Evolutionary conservation across 805 yeast genomes (phyloP), one percentile per base, ranked within the genome.

Genomic region (Candida saitoana): DNA sequence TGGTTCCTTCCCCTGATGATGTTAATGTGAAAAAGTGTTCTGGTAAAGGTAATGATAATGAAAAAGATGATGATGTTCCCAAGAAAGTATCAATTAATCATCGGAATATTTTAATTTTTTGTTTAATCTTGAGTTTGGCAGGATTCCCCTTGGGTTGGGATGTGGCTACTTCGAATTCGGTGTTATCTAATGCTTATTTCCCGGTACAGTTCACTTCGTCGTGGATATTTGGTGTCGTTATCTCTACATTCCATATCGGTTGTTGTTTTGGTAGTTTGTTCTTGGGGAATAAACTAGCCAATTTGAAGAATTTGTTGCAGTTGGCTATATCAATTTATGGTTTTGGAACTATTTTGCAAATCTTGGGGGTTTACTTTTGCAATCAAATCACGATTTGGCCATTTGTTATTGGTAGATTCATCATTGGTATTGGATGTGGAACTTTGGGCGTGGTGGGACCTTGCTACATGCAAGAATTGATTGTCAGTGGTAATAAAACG

Each of bases 91-190:
- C 32, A 15, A 31, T 17, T 19, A 41, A 3, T 25, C 41, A n/a
- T 12, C 36, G 3, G 25, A 41, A 20, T 39, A 45, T 33, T 15
- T 39, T 27, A 37, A 46, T 24, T 18, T 50, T 12, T 12, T 46
- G 50, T 24, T 30, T 42, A 22, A 39, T 42, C 5, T 18, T 44
- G 18, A 41, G 57, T 2, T 41, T 51, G n/a, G 37, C 52, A 15
- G 55, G 57, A 14, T 50, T 58, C 24, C 54, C 57, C 7, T 34
- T 56, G 4, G 62, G 63, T 1, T 57, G 60, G 62, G 62, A 56
- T 37, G 53, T 57, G 20, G 62, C 58, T 5, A 52, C 59, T 7
- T 48, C 50, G 4, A 55, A 56, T 2, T 42, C 49, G 24, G 34
- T 51, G 17, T 25, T 52, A 15, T 44, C 41, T 14, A 48, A 47